Evolutionary conservation across 805 yeast species (phyloP), one percentile per base, ranked within the genome.

Genomic region (Metschnikowia noctiluminum): DNA sequence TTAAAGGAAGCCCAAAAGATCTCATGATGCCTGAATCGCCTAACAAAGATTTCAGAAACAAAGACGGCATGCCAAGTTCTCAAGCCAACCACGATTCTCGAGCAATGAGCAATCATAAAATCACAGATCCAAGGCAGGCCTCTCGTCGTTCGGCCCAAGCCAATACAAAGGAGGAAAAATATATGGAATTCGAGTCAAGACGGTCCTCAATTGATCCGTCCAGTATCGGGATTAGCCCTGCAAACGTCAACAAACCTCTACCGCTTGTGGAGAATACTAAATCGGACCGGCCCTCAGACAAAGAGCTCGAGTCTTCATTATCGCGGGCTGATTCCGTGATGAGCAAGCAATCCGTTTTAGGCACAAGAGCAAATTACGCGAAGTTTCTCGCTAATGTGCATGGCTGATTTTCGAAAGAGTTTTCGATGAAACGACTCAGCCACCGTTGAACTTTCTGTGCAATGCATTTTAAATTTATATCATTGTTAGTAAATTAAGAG

Each of bases 341-440:
- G 53, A 69, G 73, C 45, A 67, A 68, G 49, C 59, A 62, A 45
- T 64, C 71, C 2, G 69, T 73, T 13, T 60, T 73, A 43, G 73
- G 74, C 3, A 73, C 77, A 2, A 57, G 73, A 26, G 67, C 65
- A 16, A 69, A 69, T 49, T 72, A 73, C 58, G 57, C 63, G 42
- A 65, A 61, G 52, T 72, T 73, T 47, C 43, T 72, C 47, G 72
- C 71, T 36, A 67, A 65, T 48, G 72, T 49, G 8, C 43, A 38
- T 30, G 11, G 38, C 9, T 46, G 38, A 46, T 12, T 10, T 9
- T 16, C 14, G 6, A n/a, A 4, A 37, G 26, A 16, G 10, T 10
- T 21, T 21, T n/a, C n/a, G n/a, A n/a, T 21, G 4, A 21, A 21
- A 21, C 21, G 21, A 21, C 21, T 21, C 21, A 21, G 21, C 21